phyloP scores from a whole-genome alignment of 176 grass and related monocot genomes.

The Poa annua region DNA sequence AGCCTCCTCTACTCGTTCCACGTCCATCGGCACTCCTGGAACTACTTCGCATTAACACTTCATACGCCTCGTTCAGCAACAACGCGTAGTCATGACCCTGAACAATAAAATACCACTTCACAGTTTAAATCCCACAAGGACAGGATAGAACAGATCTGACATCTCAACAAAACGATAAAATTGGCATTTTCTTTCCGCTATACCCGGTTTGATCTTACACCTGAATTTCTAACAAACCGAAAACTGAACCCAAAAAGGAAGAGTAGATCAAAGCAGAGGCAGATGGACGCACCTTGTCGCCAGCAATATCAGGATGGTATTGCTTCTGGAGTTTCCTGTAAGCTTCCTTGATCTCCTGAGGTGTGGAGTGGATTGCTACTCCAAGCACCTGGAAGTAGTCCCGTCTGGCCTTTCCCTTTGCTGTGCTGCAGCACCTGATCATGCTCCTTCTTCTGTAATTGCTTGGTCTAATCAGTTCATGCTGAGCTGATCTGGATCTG shows the following conservation, averaged over 20 bases:
- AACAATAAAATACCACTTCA: constrained; percentile 18
- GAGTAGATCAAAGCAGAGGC: not conserved
- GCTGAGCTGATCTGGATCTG: constrained; percentile 5
- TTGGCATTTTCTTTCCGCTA: not conserved
- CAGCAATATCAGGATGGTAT: constrained; percentile 75
- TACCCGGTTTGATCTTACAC: not conserved
- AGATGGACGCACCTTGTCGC: constrained; percentile 49
- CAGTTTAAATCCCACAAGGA: constrained; percentile 10
- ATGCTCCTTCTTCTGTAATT: constrained; percentile 37
- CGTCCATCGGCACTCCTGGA: constrained; percentile 28
- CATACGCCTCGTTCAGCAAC: constrained; percentile 68
- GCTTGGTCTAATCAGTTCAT: constrained; percentile 15
- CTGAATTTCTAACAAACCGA: not conserved
- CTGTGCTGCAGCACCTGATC: constrained; percentile 58
- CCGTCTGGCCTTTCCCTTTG: constrained; percentile 37
- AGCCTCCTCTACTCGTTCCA: constrained; percentile 33
- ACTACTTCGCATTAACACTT: constrained; percentile 42
- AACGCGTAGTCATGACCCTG: constrained; percentile 64
- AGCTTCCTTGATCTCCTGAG: constrained; percentile 67
- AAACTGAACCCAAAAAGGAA: not conserved
- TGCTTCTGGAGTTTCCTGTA: constrained; percentile 83
- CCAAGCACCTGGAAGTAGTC: constrained; percentile 64
- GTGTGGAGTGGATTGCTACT: constrained; percentile 54
- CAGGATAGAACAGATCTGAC: constrained; percentile 5
- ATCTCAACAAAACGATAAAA: not conserved